Conservation (phyloP, 768 basidiomycete genomes). For the Rhodotorula diobovata region DNA sequence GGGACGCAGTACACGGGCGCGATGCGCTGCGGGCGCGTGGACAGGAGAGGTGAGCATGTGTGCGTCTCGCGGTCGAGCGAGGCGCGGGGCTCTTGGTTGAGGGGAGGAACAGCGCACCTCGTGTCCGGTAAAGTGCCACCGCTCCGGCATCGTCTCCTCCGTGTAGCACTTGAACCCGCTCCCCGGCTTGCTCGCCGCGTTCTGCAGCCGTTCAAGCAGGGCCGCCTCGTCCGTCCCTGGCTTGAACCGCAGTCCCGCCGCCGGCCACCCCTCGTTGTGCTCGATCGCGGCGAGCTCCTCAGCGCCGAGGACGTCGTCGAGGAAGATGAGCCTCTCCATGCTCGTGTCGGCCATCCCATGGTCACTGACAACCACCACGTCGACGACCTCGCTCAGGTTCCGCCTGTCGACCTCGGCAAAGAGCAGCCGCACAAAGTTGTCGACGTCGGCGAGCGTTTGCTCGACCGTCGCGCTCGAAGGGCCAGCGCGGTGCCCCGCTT, state of each 20-base stretch:
- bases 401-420: conserved; percentile 61
- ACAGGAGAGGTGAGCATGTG: not conserved
- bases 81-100: too few species aligned
- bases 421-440: conserved; percentile 67
- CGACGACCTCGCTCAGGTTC: conserved; percentile 75
- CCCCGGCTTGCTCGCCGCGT: conserved; percentile 52
- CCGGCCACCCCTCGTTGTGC: conserved; percentile 81
- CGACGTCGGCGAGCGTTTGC: conserved; percentile 64
- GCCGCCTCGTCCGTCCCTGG: conserved; percentile 56
- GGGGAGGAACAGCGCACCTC: conserved; percentile 20
- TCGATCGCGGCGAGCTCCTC: conserved; percentile 60
- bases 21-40: conserved; percentile 57
- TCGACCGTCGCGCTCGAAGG: conserved; percentile 45
- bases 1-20: conserved; percentile 84
- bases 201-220: conserved; percentile 57
- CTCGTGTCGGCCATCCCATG: conserved; percentile 59
- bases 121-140: conserved; percentile 64
- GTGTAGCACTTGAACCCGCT: conserved; percentile 71
- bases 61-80: not conserved
- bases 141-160: conserved; percentile 70
- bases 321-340: conserved; percentile 65
- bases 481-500: conserved; percentile 27
- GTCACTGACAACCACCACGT: conserved; percentile 70
- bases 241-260: conserved; percentile 75
- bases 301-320: conserved; percentile 73